Conservation (phyloP, 805 yeast species). For the Jamesozyma spencerorum region DNA sequence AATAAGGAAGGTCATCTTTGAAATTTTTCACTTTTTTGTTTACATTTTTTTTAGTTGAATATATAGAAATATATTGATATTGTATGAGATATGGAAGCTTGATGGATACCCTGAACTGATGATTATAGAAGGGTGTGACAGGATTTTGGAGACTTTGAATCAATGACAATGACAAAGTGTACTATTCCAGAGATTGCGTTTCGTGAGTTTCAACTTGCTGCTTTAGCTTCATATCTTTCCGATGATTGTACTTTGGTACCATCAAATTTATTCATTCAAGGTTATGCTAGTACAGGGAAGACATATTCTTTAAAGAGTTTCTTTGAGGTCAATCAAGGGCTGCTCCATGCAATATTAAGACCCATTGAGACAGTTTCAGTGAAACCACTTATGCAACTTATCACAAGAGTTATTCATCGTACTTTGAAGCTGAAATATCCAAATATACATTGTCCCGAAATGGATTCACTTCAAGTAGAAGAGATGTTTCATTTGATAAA, state of each 20-base stretch:
- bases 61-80: no score
- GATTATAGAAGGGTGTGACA: no score
- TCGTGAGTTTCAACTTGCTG: conserved; percentile 21
- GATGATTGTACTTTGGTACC: conserved; percentile 17
- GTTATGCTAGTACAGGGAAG: conserved; percentile 26
- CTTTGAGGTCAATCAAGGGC: conserved; percentile 11
- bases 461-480: conserved; percentile 27
- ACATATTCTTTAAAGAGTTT: conserved; percentile 16
- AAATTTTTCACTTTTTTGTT: no score
- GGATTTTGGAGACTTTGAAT: no score
- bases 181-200: conserved; percentile 3
- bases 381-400: conserved; percentile 27
- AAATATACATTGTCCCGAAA: background rate
- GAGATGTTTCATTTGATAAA: conserved; percentile 22
- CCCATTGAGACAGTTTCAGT: conserved; percentile 27
- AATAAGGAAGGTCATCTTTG: no score
- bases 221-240: conserved; percentile 16
- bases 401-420: conserved; percentile 19
- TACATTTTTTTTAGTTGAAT: no score
- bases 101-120: no score
- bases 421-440: conserved; percentile 13
- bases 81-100: no score
- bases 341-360: conserved; percentile 16
- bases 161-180: no score
- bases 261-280: conserved; percentile 23